Evolutionary conservation across 225 moss, liverwort and hornwort species (phyloP), one percentile per base, ranked within the genome.

Genomic region (Pleurozium schreberi): DNA sequence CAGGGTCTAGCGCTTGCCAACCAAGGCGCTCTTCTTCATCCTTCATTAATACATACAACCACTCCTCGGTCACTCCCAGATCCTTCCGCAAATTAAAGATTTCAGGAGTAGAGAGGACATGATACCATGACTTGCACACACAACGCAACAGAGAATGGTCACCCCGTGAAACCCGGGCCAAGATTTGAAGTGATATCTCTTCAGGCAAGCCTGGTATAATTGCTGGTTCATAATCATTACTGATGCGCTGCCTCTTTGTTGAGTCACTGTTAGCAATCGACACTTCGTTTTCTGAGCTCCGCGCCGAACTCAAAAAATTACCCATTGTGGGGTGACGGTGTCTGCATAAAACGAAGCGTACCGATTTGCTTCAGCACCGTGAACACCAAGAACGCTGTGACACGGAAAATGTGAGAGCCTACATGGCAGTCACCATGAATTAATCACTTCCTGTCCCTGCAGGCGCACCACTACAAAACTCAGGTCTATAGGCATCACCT

Each of bases 1-100:
- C 73, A 58, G 97, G 98, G 87, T 98, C 98, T 25, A 98, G 93
- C 18, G 96, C 97, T 64, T 98, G 96, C 98, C 98, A 98, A 28
- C 93, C 96, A 84, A 98, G 92, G 87, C 94, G 93, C 88, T 98
- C 97, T 52, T 96, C 96, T 57, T 96, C 96, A 86, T 98, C 96
- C 88, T 98, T 98, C 96, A 98, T 94, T 91, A 98, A 89, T 21
- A 98, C 93, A 88, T 98, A 98, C 79, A 98, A 92, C 98, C 98
- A 98, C 92, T 98, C 97, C 91, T 98, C 97, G 28, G 97, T 96
- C 86, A 98, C 90, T 63, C 93, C 90, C 75, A 97, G 93, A 94
- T 98, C 98, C 92, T 95, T 97, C 74, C 97, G 92, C 90, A 98
- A 91, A 79, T 96, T 93, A 86, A 97, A 98, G 73, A 98, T 88